These are phyloP conservation scores for Boechera retrofracta DNA, from an alignment of 345 rosid species.

Conservation along the genomic window DNA sequence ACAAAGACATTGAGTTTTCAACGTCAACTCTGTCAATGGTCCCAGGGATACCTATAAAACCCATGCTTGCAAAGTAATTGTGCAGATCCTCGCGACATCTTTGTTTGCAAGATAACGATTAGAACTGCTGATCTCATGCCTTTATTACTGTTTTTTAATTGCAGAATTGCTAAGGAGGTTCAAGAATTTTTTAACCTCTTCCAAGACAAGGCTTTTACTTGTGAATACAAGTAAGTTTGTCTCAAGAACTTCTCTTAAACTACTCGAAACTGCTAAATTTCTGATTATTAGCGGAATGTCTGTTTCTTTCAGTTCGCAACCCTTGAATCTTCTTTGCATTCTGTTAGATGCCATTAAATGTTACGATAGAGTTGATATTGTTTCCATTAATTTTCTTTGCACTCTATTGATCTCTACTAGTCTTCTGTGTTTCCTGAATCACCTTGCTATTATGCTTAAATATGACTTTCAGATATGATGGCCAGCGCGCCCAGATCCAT, in stretches of 20 bases:
- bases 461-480: conserved; percentile 71
- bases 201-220: conserved; percentile 73
- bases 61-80: conserved; percentile 90
- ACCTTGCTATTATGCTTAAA: conserved; percentile 1
- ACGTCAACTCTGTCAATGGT: conserved; percentile 74
- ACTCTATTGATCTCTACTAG: conserved; percentile 14
- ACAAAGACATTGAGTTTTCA: conserved; percentile 69
- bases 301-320: not conserved
- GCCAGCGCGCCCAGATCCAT: conserved; percentile 94
- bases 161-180: conserved; percentile 79
- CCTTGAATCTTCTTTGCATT: conserved; percentile 15
- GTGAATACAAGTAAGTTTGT: conserved; percentile 81
- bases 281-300: conserved; percentile 1
- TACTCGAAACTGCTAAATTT: not conserved
- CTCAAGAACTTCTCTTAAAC: conserved; percentile 2
- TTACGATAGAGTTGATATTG: conserved; percentile 2
- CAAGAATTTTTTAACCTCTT: conserved; percentile 62
- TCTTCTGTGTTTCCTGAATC: conserved; percentile 16
- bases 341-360: not conserved
- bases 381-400: not conserved
- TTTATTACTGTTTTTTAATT: conserved; percentile 18
- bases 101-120: conserved; percentile 3
- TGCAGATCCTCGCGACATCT: conserved; percentile 10
- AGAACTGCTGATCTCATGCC: conserved; percentile 30
- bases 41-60: conserved; percentile 88